Evolutionary conservation across 768 basidiomycete species (phyloP), one percentile per base, ranked within the genome.

Genomic region (Cystobasidium ongulense): DNA sequence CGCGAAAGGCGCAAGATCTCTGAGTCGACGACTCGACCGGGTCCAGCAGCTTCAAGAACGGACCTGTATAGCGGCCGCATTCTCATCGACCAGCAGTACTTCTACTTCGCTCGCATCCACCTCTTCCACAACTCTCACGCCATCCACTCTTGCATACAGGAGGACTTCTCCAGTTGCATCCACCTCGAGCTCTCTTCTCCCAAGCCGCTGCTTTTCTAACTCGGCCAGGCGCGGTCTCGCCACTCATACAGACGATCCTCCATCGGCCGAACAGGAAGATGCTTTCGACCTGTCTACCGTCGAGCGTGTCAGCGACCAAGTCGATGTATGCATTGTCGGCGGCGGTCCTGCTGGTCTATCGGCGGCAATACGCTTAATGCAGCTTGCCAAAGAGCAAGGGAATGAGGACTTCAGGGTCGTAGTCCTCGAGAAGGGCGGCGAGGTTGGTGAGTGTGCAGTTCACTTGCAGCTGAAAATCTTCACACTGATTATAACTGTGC

Each of bases 311-410:
- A 86, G 88, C 52, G 96, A 98, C 78, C 87, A 92, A 53, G 93
- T 94, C 39, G 95, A 99, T 78, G 93, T 98, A 39, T 95, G 92
- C 81, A 97, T 99, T 79, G 93, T 96, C 71, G 95, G 95, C 11
- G 94, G 86, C 1, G 96, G 94, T 1, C 96, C 96, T 0, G 95
- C 96, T 0, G 95, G 96, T 5, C 85, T 99, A 75, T 89, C 88
- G 76, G 93, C 95, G n/a, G 95, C 93, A 3, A 98, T 98, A 74
- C 86, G 92, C 4, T 83, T 99, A 66, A 97, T 95, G 82, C 94
- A 98, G 82, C 87, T 96, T 29, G 91, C 92, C 79, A 81, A 85
- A 77, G 88, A 92, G 80, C 85, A 84, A 52, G 91, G 89, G 35
- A 74, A 72, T 0, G 80, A 81, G 17, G 90, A 94, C 76, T 84